Evolutionary conservation across 139 green algal genomes (phyloP).

Genomic region (Eudorina sp.): DNA sequence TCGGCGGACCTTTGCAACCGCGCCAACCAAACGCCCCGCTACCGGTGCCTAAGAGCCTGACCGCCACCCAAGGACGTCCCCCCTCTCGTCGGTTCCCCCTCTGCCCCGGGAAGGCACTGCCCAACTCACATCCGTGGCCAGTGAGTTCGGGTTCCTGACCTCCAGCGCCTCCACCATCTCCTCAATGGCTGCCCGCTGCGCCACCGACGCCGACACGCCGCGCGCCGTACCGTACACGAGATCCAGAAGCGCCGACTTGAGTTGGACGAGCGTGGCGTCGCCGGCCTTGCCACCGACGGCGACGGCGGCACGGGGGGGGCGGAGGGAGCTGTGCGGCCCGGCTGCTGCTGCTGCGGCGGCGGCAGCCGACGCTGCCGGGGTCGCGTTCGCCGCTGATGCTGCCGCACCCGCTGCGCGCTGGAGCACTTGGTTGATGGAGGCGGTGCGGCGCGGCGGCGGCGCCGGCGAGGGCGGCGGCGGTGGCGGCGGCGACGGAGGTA

Average conservation of each 20-base stretch:
- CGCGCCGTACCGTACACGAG: constrained; percentile 69
- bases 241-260: constrained; percentile 69
- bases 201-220: constrained; percentile 50
- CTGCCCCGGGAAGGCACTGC: not conserved
- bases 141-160: constrained; percentile 63
- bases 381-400: not conserved
- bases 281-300: not conserved
- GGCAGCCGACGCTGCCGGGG: not conserved
- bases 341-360: no score
- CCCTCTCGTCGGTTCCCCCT: no score
- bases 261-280: constrained; percentile 9
- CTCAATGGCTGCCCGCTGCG: constrained; percentile 63
- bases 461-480: not conserved
- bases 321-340: no score
- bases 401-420: not conserved
- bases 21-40: no score
- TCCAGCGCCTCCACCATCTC: constrained; percentile 74
- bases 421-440: not conserved
- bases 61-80: no score
- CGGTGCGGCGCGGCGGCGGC: not conserved
- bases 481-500: not conserved
- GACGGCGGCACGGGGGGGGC: not conserved
- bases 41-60: no score
- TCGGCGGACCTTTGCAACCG: no score
- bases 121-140: constrained; percentile 27